Conservation (phyloP, 306 rosid species). For the Quercus glauca region DNA sequence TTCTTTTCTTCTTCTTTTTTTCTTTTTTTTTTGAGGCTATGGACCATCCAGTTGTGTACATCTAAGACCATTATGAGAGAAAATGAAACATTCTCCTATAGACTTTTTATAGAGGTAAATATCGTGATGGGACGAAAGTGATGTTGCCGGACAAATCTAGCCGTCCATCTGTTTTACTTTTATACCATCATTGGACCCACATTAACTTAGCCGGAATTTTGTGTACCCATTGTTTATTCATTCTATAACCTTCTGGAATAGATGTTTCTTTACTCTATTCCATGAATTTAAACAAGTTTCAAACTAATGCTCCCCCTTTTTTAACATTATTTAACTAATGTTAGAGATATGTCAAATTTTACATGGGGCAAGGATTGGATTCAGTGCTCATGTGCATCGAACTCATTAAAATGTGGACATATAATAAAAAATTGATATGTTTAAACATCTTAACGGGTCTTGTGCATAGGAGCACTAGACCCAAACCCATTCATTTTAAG, state of each 20-base stretch:
- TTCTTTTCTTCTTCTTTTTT: slow-evolving; percentile 16
- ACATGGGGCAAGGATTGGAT: too few species aligned
- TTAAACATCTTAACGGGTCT: too few species aligned
- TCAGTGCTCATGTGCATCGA: rapidly evolving
- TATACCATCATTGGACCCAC: slow-evolving; percentile 19
- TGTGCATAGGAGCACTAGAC: too few species aligned
- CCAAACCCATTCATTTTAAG: too few species aligned
- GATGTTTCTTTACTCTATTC: neutral
- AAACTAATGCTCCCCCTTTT: too few species aligned
- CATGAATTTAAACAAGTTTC: too few species aligned
- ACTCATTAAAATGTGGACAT: too few species aligned
- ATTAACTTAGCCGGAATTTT: neutral
- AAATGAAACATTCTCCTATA: slow-evolving; percentile 67
- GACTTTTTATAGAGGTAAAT: slow-evolving; percentile 36
- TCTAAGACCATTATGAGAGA: slow-evolving; percentile 57
- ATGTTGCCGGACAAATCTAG: slow-evolving; percentile 30
- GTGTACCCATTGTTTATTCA: neutral
- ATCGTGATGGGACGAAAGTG: slow-evolving; percentile 47
- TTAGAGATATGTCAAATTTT: too few species aligned
- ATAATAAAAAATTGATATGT: too few species aligned
- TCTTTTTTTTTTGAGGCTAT: neutral
- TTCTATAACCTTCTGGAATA: neutral
- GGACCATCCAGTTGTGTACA: slow-evolving; percentile 76
- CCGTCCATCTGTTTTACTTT: slow-evolving; percentile 38
- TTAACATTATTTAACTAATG: too few species aligned